phyloP scores from a whole-genome alignment of 257 asterid genomes.

The Solanum chmielewskii region DNA sequence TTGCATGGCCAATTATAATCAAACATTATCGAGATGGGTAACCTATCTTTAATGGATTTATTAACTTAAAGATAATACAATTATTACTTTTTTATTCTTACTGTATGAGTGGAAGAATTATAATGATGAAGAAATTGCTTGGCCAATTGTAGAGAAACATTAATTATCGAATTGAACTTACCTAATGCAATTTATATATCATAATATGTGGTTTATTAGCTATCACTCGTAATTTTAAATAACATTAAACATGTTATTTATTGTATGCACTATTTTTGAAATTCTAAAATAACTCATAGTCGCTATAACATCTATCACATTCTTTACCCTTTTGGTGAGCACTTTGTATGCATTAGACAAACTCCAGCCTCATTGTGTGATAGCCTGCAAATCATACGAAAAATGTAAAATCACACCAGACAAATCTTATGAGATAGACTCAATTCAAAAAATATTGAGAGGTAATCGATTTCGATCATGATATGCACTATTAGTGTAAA shows the following conservation, averaged over 20 bases:
- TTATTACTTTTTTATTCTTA: neutral
- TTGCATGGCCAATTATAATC: neutral
- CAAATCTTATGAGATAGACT: too few relatives aligned
- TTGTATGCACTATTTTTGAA: neutral
- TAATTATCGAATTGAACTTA: neutral
- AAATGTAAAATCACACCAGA: too few relatives aligned
- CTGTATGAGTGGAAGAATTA: neutral
- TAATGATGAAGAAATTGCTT: neutral
- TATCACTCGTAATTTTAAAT: neutral
- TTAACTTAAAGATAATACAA: neutral
- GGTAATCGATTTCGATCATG: too few relatives aligned
- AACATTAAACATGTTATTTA: neutral
- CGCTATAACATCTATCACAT: too few relatives aligned
- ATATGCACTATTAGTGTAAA: neutral
- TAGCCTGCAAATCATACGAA: accelerated
- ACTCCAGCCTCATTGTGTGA: accelerated
- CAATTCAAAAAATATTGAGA: too few relatives aligned
- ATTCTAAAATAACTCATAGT: accelerated
- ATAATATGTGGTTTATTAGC: neutral
- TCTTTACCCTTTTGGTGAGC: too few relatives aligned
- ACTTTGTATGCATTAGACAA: too few relatives aligned
- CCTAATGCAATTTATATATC: neutral
- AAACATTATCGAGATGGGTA: neutral
- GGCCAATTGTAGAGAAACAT: neutral
- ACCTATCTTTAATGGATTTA: neutral